phyloP scores from a whole-genome alignment of 2,329 filamentous ascomycete species.

The Ophiostoma pallidulum region DNA sequence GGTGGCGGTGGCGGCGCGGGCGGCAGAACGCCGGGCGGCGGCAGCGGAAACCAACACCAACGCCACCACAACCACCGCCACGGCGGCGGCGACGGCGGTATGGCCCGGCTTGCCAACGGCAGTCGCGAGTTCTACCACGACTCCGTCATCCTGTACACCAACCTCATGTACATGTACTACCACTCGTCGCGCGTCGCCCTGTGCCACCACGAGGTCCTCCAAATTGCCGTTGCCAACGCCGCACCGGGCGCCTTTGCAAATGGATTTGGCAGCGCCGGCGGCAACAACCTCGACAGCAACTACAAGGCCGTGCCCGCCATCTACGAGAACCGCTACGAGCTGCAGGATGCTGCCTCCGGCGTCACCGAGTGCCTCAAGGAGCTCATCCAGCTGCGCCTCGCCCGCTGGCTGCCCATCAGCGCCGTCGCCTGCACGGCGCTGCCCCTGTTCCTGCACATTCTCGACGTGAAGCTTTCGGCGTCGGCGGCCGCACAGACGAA shows the following conservation, averaged over 20 bases:
- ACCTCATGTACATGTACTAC: slow-evolving; percentile 18
- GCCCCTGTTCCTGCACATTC: slow-evolving; percentile 16
- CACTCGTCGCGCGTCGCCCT: slow-evolving; percentile 17
- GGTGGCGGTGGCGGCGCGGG: not conserved
- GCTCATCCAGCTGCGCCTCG: slow-evolving; percentile 16
- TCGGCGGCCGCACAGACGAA: not conserved
- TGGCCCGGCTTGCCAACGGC: no score
- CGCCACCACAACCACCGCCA: not conserved
- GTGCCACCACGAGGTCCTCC: slow-evolving; percentile 17
- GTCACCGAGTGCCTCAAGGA: slow-evolving; percentile 17
- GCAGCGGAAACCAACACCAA: not conserved
- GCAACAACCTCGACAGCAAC: no score
- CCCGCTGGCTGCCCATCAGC: slow-evolving; percentile 17
- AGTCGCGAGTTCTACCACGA: slow-evolving; percentile 14
- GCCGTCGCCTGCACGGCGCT: slow-evolving; percentile 16
- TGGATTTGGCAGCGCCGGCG: no score
- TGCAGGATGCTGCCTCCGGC: slow-evolving; percentile 15
- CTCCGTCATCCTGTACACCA: slow-evolving; percentile 17
- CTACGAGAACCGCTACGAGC: slow-evolving; percentile 15
- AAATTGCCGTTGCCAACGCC: slow-evolving; percentile 32
- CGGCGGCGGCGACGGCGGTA: not conserved
- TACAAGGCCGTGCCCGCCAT: slow-evolving; percentile 2
- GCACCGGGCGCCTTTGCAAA: slow-evolving; percentile 21
- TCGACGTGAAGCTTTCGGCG: slow-evolving; percentile 15
- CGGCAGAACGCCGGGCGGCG: no score